phyloP scores from a whole-genome alignment of 2,329 filamentous ascomycete species.

The Epichloe coenophiala region DNA sequence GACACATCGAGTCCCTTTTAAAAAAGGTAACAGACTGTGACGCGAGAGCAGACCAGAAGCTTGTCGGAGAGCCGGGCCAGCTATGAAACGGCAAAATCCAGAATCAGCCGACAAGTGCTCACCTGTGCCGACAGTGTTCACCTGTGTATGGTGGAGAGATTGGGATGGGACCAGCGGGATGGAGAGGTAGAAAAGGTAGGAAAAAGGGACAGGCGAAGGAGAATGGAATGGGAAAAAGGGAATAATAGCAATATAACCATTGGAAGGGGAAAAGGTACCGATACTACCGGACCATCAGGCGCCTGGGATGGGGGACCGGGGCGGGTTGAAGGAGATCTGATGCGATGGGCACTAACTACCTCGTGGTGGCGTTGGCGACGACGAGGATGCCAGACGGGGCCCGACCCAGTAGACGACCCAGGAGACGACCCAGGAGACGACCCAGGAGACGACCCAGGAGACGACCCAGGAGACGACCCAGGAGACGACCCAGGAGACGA shows the following conservation, averaged over 20 bases:
- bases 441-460: no score
- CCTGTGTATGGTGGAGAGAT: background rate
- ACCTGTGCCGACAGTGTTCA: no score
- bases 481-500: no score
- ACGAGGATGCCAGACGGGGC: slow-evolving; percentile 1
- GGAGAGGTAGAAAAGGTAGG: background rate
- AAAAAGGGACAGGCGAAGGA: background rate
- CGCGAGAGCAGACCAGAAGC: slow-evolving; percentile 11
- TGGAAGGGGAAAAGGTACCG: slow-evolving; percentile 5
- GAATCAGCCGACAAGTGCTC: slow-evolving; percentile 1
- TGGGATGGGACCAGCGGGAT: background rate
- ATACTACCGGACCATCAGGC: slow-evolving; percentile 3
- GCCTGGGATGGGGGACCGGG: slow-evolving; percentile 8
- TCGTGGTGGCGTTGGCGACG: slow-evolving; percentile 22
- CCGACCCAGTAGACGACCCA: no score
- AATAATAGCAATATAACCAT: slow-evolving; percentile 9
- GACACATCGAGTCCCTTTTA: slow-evolving; percentile 21
- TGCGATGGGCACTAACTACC: slow-evolving; percentile 17
- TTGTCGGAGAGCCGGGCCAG: background rate
- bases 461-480: no score
- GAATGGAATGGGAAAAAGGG: slow-evolving; percentile 1
- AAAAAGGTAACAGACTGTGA: slow-evolving; percentile 9
- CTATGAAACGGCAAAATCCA: slow-evolving; percentile 5
- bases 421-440: no score
- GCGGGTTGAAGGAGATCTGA: slow-evolving; percentile 18